Percentiles rank a stretch among this genome's conserved stretches.
Conservation (phyloP, 129 eudicot genomes). For the Flaveria linearis region DNA sequence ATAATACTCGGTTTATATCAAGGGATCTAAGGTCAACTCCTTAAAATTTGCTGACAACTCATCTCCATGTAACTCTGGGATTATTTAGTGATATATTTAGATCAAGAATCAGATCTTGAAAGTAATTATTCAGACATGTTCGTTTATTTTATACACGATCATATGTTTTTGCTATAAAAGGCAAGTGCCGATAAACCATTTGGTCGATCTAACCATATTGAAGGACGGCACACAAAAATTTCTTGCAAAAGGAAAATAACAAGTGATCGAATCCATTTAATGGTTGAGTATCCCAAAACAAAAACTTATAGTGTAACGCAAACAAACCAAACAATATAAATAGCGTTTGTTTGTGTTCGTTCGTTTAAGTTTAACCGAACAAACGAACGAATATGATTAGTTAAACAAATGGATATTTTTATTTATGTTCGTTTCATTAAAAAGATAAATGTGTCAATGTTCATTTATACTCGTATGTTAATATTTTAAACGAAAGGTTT, state of each 20-base stretch:
- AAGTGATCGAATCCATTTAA: too few relatives aligned
- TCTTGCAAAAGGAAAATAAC: neutral
- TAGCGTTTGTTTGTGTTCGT: too few relatives aligned
- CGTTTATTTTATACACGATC: neutral
- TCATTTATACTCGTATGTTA: too few relatives aligned
- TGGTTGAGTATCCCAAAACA: too few relatives aligned
- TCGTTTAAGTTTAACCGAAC: too few relatives aligned
- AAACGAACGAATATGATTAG: too few relatives aligned
- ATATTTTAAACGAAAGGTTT: too few relatives aligned
- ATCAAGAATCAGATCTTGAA: neutral
- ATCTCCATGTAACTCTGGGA: neutral
- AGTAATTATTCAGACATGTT: slow-evolving; percentile 6
- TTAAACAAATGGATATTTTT: too few relatives aligned
- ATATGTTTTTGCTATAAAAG: neutral
- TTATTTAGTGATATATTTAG: neutral
- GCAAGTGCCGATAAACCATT: neutral
- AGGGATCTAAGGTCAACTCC: neutral
- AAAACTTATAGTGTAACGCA: too few relatives aligned
- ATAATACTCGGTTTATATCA: neutral
- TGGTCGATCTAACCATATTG: neutral
- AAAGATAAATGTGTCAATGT: too few relatives aligned
- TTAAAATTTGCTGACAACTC: neutral
- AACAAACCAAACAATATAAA: too few relatives aligned
- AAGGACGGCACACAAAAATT: neutral
- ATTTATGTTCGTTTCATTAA: too few relatives aligned